Percentiles rank a stretch among this genome's conserved stretches.
Evolutionary conservation across 1,284 basidiomycete species (phyloP).

Genomic region (Boletus nobilissimus): DNA sequence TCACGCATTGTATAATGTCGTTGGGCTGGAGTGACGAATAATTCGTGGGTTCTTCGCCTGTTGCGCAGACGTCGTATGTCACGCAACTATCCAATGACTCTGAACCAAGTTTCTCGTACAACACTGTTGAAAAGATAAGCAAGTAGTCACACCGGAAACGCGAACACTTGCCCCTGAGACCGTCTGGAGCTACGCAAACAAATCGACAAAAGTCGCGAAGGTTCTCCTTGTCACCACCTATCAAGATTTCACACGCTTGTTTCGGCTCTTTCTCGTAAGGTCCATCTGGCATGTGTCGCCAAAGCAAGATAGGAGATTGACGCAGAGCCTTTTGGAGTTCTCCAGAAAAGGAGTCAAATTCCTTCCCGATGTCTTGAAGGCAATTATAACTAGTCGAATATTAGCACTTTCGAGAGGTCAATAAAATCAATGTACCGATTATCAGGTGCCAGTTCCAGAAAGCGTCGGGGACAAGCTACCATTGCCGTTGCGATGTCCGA

Average conservation of each 20-base stretch:
- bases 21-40: background rate
- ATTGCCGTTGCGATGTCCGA: background rate
- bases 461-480: background rate
- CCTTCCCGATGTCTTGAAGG: background rate
- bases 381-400: background rate
- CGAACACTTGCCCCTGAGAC: background rate
- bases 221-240: background rate
- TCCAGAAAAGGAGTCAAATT: background rate
- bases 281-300: background rate
- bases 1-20: background rate
- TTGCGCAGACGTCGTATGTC: background rate
- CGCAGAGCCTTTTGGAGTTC: background rate
- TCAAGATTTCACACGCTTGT: background rate
- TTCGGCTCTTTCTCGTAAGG: background rate
- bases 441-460: background rate
- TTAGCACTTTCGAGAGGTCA: background rate
- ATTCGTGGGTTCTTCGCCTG: background rate
- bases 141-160: background rate
- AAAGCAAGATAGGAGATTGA: background rate
- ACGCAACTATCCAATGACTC: background rate
- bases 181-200: background rate
- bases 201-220: background rate
- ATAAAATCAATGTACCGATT: background rate
- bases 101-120: constrained; percentile 1
- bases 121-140: background rate